These are phyloP conservation scores for Immersiporthe knoxdaviesiana DNA, from an alignment of 2,329 filamentous ascomycete genomes.

Conservation along the genomic window DNA sequence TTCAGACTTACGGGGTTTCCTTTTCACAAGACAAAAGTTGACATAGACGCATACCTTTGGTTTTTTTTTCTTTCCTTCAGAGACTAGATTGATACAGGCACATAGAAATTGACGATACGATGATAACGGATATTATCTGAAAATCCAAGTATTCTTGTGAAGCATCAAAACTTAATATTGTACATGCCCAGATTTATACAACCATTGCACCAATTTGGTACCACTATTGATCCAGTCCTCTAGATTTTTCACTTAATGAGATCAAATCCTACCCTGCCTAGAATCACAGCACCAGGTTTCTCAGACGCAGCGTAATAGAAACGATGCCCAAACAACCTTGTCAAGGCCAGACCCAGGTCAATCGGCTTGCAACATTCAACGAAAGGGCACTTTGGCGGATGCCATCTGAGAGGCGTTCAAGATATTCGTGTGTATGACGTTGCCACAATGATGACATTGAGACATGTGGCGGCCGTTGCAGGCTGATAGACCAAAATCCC, in stretches of 20 bases:
- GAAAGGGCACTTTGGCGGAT: not conserved
- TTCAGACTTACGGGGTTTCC: not conserved
- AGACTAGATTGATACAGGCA: not conserved
- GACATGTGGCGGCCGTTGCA: not conserved
- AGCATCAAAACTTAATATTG: not conserved
- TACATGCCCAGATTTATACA: not conserved
- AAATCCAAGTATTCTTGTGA: no score
- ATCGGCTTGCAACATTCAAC: not conserved
- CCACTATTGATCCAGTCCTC: no score
- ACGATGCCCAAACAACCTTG: not conserved
- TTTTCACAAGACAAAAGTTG: not conserved
- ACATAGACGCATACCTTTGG: not conserved
- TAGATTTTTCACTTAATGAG: not conserved
- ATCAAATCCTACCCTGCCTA: not conserved
- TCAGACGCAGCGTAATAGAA: not conserved
- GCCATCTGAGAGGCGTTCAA: not conserved
- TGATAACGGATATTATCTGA: no score
- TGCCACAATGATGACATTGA: not conserved
- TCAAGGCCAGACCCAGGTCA: not conserved
- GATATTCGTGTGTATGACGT: not conserved
- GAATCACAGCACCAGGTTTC: not conserved
- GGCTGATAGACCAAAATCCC: not conserved
- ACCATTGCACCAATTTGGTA: no score
- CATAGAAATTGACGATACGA: not conserved
- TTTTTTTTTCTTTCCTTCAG: not conserved